phyloP scores from a whole-genome alignment of 2,329 filamentous ascomycete species.

The Aureobasidium lini region DNA sequence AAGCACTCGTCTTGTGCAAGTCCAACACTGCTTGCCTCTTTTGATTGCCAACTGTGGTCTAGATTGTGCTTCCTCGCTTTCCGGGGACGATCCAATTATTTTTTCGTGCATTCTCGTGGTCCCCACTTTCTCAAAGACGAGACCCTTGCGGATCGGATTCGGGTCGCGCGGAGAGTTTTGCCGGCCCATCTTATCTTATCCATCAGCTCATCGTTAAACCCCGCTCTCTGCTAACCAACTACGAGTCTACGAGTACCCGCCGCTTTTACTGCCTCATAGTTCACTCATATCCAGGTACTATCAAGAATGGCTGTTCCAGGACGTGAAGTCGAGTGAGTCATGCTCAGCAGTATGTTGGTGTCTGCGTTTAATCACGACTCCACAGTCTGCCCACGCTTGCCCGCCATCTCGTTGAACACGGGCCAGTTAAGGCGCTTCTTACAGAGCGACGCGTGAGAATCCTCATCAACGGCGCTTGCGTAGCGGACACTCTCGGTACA shows the following conservation, averaged over 20 bases:
- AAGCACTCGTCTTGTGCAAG: background rate
- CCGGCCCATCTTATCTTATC: background rate
- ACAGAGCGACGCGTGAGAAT: conserved; percentile 27
- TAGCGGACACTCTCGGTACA: conserved; percentile 28
- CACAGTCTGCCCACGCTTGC: conserved; percentile 34
- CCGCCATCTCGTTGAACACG: conserved; percentile 32
- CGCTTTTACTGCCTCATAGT: no score
- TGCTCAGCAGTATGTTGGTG: background rate
- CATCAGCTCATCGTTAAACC: background rate
- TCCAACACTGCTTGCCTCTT: background rate
- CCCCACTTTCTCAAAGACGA: background rate
- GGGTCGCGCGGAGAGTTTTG: background rate
- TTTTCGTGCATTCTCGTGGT: background rate
- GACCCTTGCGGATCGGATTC: background rate
- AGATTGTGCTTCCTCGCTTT: background rate
- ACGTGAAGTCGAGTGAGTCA: background rate
- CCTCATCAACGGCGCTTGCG: conserved; percentile 27
- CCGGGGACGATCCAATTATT: background rate
- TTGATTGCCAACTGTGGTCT: background rate
- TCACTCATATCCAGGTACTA: background rate
- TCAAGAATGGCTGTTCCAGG: conserved; percentile 9
- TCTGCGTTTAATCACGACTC: background rate
- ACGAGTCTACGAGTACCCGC: no score
- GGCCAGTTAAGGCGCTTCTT: conserved; percentile 28
- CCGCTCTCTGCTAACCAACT: background rate